Evolutionary conservation across 768 basidiomycete species (phyloP), one percentile per base, ranked within the genome.

Genomic region (Strobilomyces confusus): DNA sequence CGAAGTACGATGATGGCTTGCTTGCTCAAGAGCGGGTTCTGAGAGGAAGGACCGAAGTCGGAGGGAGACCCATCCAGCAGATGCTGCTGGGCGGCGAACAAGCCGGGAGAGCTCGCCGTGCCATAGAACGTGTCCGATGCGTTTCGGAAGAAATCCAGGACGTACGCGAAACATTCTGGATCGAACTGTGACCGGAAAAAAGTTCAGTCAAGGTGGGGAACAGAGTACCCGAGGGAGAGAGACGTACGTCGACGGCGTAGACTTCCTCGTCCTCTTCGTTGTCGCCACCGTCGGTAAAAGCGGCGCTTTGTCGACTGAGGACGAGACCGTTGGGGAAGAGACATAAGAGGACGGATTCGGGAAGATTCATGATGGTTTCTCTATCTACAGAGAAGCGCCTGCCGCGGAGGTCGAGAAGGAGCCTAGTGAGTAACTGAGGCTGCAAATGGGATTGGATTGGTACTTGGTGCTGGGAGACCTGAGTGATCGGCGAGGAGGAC

Each of bases 1-100:
- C 97, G 82, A 26, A 99, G 84, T 44, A 99, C 95, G 62, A 98
- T 98, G 66, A 99, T 98, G 26, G 95, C 95, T 71, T 98, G 97
- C 73, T 98, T 98, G 44, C 86, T 81, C 49, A 98, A 78, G 37
- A 99, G 79, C 0, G 97, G 97, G 65, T 98, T 98, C 69, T 94
- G 90, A 29, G 82, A 76, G 17, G 84, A 71, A 13, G 86, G 80
- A 19, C 77, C 76, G 65, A 84, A 82, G 57, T 83, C 78, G 19
- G 84, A 75, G 20, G 77, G 72, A 0, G 77, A 75, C 33, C 79
- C 78, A 52, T 93, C 90, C 34, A 86, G 73, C 42, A 94, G 77
- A 62, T 88, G 84, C 56, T 89, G 89, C 66, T 92, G 91, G 23
- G 89, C 86, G 56, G 76, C 75, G 61, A 87, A 84, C 46, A 93